These are phyloP conservation scores for Microcyclosporella mali DNA, from an alignment of 2,329 filamentous ascomycete species.

Conservation along the genomic window DNA sequence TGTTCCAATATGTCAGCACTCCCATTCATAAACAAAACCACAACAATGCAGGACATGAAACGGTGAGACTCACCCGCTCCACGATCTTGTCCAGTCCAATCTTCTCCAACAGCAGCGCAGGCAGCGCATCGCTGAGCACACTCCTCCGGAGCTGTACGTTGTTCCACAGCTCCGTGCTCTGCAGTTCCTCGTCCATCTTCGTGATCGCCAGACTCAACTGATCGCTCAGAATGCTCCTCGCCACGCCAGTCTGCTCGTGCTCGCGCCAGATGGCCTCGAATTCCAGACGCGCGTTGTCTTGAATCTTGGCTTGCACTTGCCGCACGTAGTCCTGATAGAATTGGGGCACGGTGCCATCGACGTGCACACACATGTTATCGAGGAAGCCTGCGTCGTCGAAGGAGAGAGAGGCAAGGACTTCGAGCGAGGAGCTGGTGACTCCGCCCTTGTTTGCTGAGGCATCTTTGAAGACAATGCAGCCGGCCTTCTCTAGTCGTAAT, in stretches of 20 bases:
- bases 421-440: conserved; percentile 92
- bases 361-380: conserved; percentile 83
- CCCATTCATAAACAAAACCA: background rate
- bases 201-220: conserved; percentile 88
- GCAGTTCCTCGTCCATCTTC: conserved; percentile 91
- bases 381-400: conserved; percentile 87
- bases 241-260: conserved; percentile 69
- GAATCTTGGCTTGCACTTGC: conserved; percentile 83
- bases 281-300: conserved; percentile 84
- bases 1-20: conserved; percentile 25
- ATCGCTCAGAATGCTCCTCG: conserved; percentile 84
- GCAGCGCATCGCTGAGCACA: conserved; percentile 79
- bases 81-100: conserved; percentile 87
- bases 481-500: conserved; percentile 88
- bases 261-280: conserved; percentile 99
- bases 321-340: conserved; percentile 95
- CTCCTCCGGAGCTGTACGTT: conserved; percentile 70
- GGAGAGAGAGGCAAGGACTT: conserved; percentile 87
- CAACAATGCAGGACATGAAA: too few relatives aligned
- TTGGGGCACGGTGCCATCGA: conserved; percentile 69
- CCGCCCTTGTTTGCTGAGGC: conserved; percentile 98
- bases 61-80: conserved; percentile 54
- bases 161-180: conserved; percentile 86
- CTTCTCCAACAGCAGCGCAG: conserved; percentile 75
- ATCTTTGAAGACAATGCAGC: conserved; percentile 93